A percentile compares a stretch with the other conserved stretches of the same genome.
phyloP scores from a whole-genome alignment of 2,329 filamentous ascomycete genomes.

The Scedosporium boydii region DNA sequence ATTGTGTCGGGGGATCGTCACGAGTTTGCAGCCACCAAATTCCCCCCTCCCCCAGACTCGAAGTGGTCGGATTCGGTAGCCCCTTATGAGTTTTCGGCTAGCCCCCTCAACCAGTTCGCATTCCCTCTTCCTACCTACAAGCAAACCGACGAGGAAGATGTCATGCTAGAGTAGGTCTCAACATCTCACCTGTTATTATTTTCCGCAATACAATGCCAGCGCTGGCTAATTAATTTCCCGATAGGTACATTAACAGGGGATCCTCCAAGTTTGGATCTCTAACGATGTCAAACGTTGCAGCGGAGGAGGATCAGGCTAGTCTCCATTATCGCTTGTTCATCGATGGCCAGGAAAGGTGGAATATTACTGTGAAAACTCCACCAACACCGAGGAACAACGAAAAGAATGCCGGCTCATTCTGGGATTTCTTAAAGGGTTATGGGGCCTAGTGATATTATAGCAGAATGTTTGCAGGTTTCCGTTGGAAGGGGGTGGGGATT shows the following conservation, averaged over 20 bases:
- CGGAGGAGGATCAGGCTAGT: conserved; percentile 22
- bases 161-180: conserved; percentile 69
- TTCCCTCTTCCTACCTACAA: conserved; percentile 74
- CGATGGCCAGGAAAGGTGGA: conserved; percentile 74
- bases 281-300: conserved; percentile 57
- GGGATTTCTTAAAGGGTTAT: conserved; percentile 4
- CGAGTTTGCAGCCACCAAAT: conserved; percentile 86
- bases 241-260: conserved; percentile 68
- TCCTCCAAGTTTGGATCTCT: conserved; percentile 83
- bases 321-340: conserved; percentile 76
- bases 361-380: conserved; percentile 32
- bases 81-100: conserved; percentile 86
- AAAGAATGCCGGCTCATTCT: conserved; percentile 6
- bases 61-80: conserved; percentile 54
- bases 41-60: conserved; percentile 51
- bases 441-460: background rate
- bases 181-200: background rate
- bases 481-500: background rate
- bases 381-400: background rate
- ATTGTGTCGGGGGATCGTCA: conserved; percentile 89
- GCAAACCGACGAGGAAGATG: conserved; percentile 72
- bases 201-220: background rate
- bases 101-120: conserved; percentile 89
- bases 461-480: background rate
- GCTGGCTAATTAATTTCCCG: conserved; percentile 13